Base-by-base conservation (phyloP, 2,329 filamentous ascomycete species). In the Pseudogymnoascus sp. region DNA sequence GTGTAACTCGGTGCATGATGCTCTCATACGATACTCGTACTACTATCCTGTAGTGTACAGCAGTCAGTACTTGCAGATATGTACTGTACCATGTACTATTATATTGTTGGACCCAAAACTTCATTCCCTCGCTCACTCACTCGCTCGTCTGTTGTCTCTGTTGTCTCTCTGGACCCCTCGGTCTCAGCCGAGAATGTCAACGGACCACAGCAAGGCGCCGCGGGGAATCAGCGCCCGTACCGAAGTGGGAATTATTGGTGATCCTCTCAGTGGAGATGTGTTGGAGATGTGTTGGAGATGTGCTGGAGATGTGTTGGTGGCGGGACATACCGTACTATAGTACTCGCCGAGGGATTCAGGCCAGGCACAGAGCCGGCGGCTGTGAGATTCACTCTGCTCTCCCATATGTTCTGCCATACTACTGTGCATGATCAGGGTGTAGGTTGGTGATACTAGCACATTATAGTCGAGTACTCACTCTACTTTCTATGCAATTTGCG, bases 61-160 rank as follows among this genome's bases (percentile, higher is more conserved):
- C 42, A 48, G 29, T n/a, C 41, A 44, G 21, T 44, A 44, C 41
- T 39, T 41, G 15, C 15, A 13, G 21, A 21, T 21, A 21, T 21
- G 39, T 41, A 41, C 39, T 48, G 7, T 25, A 27, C 21, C 21
- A 21, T 21, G 13, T 15, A 15, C 15, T 29, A 7, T 48, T 48
- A n/a, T 9, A 29, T 21, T 21, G 21, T 21, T 21, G 21, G 21
- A 8, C 27, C 13, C 29, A 36, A 8, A 5, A 17, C 21, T 21
- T 59, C 55, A 36, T 59, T 59, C 55, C 25, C 55, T 27, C 55
- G 29, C n/a, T 39, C 55, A 36, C 29, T 59, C 55, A 36, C 55
- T 59, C 55, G 31, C 55, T 58, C 55, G 31, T 27, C 10, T 21
- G 10, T 27, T 15, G 12, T 59, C 31, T 59, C 10, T 21, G 10